Evolutionary conservation across 345 rosid species (phyloP).

Genomic region (Rhodamnia argentea): DNA sequence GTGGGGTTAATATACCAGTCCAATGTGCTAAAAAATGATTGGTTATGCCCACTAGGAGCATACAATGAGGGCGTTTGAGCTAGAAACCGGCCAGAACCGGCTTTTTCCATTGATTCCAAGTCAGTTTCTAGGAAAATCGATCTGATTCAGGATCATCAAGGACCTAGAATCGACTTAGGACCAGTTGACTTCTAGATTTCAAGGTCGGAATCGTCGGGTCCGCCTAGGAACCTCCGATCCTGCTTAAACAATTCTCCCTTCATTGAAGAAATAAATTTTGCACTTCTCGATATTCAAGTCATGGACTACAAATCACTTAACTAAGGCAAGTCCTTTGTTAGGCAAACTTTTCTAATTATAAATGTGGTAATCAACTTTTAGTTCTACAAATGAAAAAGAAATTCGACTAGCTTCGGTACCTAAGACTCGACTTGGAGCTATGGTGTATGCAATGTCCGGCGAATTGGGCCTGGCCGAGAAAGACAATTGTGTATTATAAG

Average conservation of each 20-base stretch:
- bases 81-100: too few relatives aligned
- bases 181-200: neutral
- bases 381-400: neutral
- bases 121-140: neutral
- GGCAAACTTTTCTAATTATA: neutral
- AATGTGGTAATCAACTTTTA: neutral
- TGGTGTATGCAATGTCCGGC: neutral
- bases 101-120: neutral
- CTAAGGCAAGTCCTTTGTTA: neutral
- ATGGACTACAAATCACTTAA: neutral
- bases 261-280: neutral
- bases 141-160: neutral
- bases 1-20: neutral
- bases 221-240: neutral
- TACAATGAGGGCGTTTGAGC: neutral
- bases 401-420: neutral
- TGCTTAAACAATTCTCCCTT: neutral
- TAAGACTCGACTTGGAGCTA: neutral
- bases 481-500: neutral
- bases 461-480: neutral
- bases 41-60: neutral
- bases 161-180: neutral
- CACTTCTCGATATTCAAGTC: neutral
- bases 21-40: neutral
- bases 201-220: neutral